phyloP scores from a whole-genome alignment of 1,139 yeast genomes.

The Blastobotrys arbuscula region DNA sequence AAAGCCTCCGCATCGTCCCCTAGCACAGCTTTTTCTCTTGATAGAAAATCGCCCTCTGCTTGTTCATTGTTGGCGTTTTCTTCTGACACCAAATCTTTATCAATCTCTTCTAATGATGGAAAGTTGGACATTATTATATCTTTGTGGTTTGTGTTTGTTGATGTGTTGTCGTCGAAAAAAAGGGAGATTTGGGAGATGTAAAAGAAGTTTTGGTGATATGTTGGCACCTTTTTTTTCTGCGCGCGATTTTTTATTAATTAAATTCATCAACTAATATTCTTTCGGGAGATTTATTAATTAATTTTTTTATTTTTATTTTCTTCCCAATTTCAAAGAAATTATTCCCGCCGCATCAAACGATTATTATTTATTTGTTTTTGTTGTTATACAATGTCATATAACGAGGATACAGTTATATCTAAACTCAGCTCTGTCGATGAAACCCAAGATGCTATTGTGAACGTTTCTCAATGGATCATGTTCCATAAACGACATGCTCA shows the following conservation, averaged over 20 bases:
- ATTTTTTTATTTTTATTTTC: too few species aligned
- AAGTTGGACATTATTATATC: constrained; percentile 49
- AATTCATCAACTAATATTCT: too few species aligned
- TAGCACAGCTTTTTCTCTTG: constrained; percentile 77
- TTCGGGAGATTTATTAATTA: too few species aligned
- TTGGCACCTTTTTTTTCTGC: too few species aligned
- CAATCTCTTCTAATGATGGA: constrained; percentile 65
- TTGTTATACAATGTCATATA: constrained; percentile 56
- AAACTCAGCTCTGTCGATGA: constrained; percentile 63
- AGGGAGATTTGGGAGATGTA: not conserved
- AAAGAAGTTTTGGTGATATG: not conserved
- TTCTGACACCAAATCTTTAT: constrained; percentile 27
- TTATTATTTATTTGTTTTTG: too few species aligned
- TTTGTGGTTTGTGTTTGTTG: constrained; percentile 1
- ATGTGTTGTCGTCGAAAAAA: not conserved
- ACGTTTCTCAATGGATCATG: constrained; percentile 77
- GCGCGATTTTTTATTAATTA: too few species aligned
- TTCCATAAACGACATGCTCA: constrained; percentile 67
- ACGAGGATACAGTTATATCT: constrained; percentile 44
- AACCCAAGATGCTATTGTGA: constrained; percentile 77
- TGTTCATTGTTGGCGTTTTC: constrained; percentile 13
- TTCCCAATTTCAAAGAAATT: too few species aligned
- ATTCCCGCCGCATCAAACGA: too few species aligned
- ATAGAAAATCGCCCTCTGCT: constrained; percentile 55
- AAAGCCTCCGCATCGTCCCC: constrained; percentile 71